These are phyloP conservation scores for Aquilaria yunnanensis DNA, from an alignment of 345 rosid species.

Conservation along the genomic window DNA sequence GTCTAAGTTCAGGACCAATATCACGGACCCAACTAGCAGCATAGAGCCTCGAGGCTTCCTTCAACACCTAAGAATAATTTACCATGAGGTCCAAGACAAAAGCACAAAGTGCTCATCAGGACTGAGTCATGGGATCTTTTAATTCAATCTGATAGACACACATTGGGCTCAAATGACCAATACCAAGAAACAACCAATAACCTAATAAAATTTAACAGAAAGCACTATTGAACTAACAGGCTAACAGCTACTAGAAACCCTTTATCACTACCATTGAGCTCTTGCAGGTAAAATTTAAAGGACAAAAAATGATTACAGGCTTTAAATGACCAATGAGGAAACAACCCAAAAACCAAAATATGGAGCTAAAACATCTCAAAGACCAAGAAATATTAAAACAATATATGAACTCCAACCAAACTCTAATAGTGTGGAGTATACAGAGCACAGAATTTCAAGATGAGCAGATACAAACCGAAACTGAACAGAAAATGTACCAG, in stretches of 20 bases:
- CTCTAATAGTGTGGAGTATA: not conserved
- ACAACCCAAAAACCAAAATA: not conserved
- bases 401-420: not conserved
- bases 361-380: not conserved
- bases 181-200: too few species aligned
- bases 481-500: slow-evolving; percentile 31
- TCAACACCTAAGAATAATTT: slow-evolving; percentile 46
- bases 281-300: too few species aligned
- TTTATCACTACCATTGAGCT: too few species aligned
- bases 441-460: too few species aligned
- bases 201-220: too few species aligned
- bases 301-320: too few species aligned
- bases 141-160: not conserved
- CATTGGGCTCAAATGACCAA: not conserved
- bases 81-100: not conserved
- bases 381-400: not conserved
- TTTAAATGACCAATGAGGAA: not conserved
- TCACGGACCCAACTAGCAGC: slow-evolving; percentile 91
- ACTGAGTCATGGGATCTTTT: not conserved
- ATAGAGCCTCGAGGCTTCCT: slow-evolving; percentile 90
- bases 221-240: too few species aligned
- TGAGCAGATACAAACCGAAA: not conserved
- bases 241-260: too few species aligned
- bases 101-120: too few species aligned
- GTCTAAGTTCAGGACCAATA: slow-evolving; percentile 93